phyloP scores from a whole-genome alignment of 176 grass and related monocot species.

The Oryza rufipogon region DNA sequence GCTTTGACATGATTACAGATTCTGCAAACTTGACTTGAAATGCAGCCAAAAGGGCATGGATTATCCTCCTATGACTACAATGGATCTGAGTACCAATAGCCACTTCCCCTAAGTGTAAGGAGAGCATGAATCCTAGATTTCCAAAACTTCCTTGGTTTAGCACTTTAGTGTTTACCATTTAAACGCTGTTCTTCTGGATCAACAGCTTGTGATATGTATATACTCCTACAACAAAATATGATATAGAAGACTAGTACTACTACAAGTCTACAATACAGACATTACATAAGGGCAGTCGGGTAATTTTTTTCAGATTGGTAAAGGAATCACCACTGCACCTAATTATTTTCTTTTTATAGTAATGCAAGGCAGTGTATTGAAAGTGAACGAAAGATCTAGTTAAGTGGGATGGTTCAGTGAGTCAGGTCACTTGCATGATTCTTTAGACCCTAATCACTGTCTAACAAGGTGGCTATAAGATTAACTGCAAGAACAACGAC shows the following conservation, averaged over 20 bases:
- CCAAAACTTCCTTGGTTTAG: not conserved
- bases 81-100: not conserved
- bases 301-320: not conserved
- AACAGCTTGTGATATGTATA: not conserved
- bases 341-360: not conserved
- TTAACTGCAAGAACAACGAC: not conserved
- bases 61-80: not conserved
- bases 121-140: not conserved
- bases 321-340: not conserved
- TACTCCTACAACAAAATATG: not conserved
- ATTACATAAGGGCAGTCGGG: not conserved
- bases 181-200: constrained; percentile 15
- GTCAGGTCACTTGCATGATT: not conserved
- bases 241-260: too few species aligned
- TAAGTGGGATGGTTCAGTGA: not conserved
- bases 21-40: not conserved
- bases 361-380: not conserved
- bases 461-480: not conserved
- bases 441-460: too few species aligned
- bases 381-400: not conserved
- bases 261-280: not conserved
- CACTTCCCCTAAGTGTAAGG: not conserved
- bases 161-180: not conserved
- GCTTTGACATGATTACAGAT: constrained; percentile 21
- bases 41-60: not conserved